Evolutionary conservation across 208 protist genomes (phyloP).

Genomic region (Acanthamoeba healyi): DNA sequence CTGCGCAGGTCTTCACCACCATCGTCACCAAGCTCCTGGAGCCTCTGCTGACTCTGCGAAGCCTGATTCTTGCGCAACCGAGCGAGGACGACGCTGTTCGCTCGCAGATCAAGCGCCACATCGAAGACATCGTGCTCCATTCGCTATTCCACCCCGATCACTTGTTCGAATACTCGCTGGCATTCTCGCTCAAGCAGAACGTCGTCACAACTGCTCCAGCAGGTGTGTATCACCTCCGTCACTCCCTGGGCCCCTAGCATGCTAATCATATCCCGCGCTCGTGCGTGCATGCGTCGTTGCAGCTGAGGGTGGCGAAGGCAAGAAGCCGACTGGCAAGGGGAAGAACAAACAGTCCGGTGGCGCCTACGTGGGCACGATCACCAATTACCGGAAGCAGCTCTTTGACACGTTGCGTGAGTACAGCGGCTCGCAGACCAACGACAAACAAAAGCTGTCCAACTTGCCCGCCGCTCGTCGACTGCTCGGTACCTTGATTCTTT

Average conservation of each 20-base stretch:
- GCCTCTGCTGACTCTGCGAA: constrained; percentile 11
- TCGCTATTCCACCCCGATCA: constrained; percentile 61
- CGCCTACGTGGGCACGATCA: constrained; percentile 37
- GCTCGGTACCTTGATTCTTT: not conserved
- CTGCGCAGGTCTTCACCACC: constrained; percentile 4
- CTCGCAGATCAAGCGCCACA: constrained; percentile 29
- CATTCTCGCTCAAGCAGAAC: constrained; percentile 58
- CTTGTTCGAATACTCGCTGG: constrained; percentile 67
- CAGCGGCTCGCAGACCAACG: not conserved
- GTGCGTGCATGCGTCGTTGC: not conserved
- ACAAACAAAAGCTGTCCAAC: not conserved
- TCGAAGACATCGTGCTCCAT: constrained; percentile 58
- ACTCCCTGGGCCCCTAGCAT: not conserved
- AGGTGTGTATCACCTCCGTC: not conserved
- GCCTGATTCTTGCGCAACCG: not conserved
- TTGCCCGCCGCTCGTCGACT: not conserved
- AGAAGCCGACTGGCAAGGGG: not conserved
- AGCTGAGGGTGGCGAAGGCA: not conserved
- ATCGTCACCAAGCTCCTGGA: constrained; percentile 43
- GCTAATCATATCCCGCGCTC: not conserved
- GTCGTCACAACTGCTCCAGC: not conserved
- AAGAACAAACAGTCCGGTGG: not conserved
- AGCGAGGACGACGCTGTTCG: not conserved
- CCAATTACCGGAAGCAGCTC: constrained; percentile 67
- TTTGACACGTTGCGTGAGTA: constrained; percentile 61